Base-by-base conservation (phyloP, 1,284 basidiomycete genomes). In the Trichosporon ovoides region DNA sequence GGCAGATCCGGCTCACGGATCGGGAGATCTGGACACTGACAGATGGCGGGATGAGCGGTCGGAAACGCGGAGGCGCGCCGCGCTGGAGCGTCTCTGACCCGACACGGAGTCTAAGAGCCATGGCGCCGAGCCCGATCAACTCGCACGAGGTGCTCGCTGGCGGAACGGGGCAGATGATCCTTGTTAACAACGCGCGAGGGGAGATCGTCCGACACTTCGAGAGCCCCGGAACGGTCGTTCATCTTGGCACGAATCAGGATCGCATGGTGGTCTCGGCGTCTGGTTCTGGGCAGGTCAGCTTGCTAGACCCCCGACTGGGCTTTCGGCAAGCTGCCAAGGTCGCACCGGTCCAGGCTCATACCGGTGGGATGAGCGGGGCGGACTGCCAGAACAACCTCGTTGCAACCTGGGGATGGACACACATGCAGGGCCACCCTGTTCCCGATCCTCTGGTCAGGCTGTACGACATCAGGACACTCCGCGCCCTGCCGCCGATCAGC, bases 381-480 rank as follows among this genome's bases (percentile, higher is more conserved):
- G 87, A 91, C 66, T 82, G 82, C 0, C 83, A 83, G 38, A 89
- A 88, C 3, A 87, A 91, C 73, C 83, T 86, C 61, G 82, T 89
- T 24, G 89, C 87, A 68, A 91, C 90, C 2, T 89, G 92, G 67
- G 93, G 93, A 3, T 87, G 87, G 78, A 87, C 88, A 7, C 82
- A 90, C 73, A 87, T 89, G 91, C 90, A 91, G 75, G 87, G 89
- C 19, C 87, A 89, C 48, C 91, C 94, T 1, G 83, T 89, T 53
- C 88, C 91, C 0, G 95, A 98, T 73, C 89, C 92, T 2, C 80
- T 96, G 24, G 89, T 98, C 66, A 95, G 96, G 76, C 83, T 97
- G 11, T 96, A 90, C 71, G 95, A 98, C 73, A 73, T 92, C 24
- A 86, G 95, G 31, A 88, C 83, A 38, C 83, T 97, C 79, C 85